Base-by-base conservation (phyloP, 345 rosid species). In the Balakata baccata region DNA sequence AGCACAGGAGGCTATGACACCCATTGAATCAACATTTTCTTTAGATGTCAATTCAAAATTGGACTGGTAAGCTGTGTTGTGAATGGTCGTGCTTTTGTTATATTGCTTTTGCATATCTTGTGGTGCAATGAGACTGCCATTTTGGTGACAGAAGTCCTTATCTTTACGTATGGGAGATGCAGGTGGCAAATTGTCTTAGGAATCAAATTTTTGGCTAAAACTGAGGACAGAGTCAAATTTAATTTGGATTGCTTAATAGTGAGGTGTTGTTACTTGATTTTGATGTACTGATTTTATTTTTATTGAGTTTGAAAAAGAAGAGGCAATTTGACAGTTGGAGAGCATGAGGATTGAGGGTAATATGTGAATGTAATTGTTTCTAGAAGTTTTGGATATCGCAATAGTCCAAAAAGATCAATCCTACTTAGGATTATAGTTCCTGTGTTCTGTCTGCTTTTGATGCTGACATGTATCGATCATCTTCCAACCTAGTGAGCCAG, bases 1-100 rank as follows among this genome's bases (percentile, higher is more conserved):
- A 3, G 77, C 81, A 12, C 71, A 78, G 64, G 78, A 74, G 70
- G 81, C 81, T 14, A 78, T 78, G 81, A 78, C 81, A 18, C 81
- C 81, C 12, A 78, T 78, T 46, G 81, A 74, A 57, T 78, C 81
- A 34, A 78, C 81, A 17, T 71, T 73, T 52, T 66, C 78, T 16
- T 59, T 71, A 37, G 78, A 78, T 52, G 72, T 77, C 53, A 70
- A 74, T 47, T 77, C 75, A 49, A 81, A 73, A 59, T 66, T 81
- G 70, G 74, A 78, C 70, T 78, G 81, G 81, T 78, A 22, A 74
- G 81, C 68, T 69, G n/a, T 63, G 13, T 62, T 43, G n/a, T 12
- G 12, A 16, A 18, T 49, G 11, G 11, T 18, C 46, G 17, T 67
- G 5, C 64, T 66, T 11, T 59, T 22, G 18, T 25, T 45, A 23